These are phyloP conservation scores for Corylus heterophylla DNA, from an alignment of 306 rosid genomes.

Conservation along the genomic window DNA sequence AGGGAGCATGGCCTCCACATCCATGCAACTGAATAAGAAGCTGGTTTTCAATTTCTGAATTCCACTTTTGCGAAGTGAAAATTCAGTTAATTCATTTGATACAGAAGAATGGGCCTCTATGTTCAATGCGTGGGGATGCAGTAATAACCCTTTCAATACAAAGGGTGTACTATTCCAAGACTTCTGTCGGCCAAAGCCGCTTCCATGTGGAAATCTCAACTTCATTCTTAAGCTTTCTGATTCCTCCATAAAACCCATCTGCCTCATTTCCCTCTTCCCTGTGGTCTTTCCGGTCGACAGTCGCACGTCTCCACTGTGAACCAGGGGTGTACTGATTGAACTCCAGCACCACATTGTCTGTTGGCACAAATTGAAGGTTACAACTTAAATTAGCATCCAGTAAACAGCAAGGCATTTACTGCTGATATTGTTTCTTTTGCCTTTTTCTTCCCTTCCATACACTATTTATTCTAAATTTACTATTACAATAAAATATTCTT, in stretches of 20 bases:
- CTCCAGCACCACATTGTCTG: constrained; percentile 84
- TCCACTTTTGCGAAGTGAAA: constrained; percentile 21
- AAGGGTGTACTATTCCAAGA: constrained; percentile 51
- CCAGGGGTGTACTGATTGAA: constrained; percentile 85
- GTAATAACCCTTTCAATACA: constrained; percentile 19
- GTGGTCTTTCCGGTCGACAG: constrained; percentile 63
- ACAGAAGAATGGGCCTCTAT: constrained; percentile 23
- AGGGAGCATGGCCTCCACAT: constrained; percentile 29
- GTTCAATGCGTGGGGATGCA: constrained; percentile 14
- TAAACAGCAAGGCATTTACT: not conserved
- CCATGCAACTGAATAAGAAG: constrained; percentile 41
- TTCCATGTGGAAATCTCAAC: constrained; percentile 70
- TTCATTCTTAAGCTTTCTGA: constrained; percentile 59
- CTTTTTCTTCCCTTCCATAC: not conserved
- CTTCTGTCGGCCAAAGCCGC: constrained; percentile 73
- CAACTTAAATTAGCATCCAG: not conserved
- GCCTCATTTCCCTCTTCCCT: constrained; percentile 83
- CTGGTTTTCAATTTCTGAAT: constrained; percentile 15
- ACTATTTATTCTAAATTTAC: not conserved
- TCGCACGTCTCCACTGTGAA: constrained; percentile 78
- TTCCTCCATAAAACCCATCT: constrained; percentile 91
- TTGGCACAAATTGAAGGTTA: not conserved
- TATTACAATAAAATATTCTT: not conserved
- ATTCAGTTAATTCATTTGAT: constrained; percentile 16
- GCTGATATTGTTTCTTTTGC: not conserved